These are phyloP conservation scores for Pleurotus ostreatus DNA, from an alignment of 768 basidiomycete species.

Conservation along the genomic window DNA sequence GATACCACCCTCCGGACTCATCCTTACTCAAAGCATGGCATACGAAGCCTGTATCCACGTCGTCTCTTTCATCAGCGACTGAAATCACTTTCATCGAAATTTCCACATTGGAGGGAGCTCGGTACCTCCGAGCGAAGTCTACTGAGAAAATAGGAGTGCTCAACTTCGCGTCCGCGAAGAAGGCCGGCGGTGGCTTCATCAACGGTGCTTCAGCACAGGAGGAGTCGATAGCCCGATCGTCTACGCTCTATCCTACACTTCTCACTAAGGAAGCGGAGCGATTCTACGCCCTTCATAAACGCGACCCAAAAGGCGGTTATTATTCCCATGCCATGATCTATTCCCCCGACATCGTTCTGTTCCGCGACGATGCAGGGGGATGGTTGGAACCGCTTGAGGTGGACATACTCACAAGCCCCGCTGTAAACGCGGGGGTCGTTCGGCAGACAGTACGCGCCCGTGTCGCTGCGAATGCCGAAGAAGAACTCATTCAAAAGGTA, in stretches of 20 bases:
- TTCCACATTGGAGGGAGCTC: conserved; percentile 61
- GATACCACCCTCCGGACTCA: conserved; percentile 49
- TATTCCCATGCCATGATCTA: conserved; percentile 81
- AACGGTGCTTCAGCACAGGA: conserved; percentile 75
- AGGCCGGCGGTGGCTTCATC: conserved; percentile 74
- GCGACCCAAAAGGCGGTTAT: conserved; percentile 45
- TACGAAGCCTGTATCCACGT: background rate
- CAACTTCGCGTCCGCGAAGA: conserved; percentile 74
- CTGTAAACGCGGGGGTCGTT: conserved; percentile 63
- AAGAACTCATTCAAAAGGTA: conserved; percentile 39
- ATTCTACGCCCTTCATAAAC: conserved; percentile 62
- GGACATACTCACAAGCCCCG: conserved; percentile 68
- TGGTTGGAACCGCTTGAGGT: conserved; percentile 54
- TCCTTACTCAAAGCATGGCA: conserved; percentile 42
- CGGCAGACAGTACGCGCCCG: conserved; percentile 21
- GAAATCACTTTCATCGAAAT: conserved; percentile 53
- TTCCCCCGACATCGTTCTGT: conserved; percentile 57
- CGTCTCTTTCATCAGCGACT: conserved; percentile 11
- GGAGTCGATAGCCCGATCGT: conserved; percentile 75
- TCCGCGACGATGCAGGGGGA: conserved; percentile 59
- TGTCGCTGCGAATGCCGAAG: conserved; percentile 22
- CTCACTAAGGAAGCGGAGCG: conserved; percentile 46
- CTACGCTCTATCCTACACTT: conserved; percentile 64
- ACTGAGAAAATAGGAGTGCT: conserved; percentile 51
- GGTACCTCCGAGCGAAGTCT: conserved; percentile 24